A percentile compares a stretch with the other conserved stretches of the same genome.
Evolutionary conservation across 208 protist species (phyloP).

Genomic region (Trichomonas vaginalis): DNA sequence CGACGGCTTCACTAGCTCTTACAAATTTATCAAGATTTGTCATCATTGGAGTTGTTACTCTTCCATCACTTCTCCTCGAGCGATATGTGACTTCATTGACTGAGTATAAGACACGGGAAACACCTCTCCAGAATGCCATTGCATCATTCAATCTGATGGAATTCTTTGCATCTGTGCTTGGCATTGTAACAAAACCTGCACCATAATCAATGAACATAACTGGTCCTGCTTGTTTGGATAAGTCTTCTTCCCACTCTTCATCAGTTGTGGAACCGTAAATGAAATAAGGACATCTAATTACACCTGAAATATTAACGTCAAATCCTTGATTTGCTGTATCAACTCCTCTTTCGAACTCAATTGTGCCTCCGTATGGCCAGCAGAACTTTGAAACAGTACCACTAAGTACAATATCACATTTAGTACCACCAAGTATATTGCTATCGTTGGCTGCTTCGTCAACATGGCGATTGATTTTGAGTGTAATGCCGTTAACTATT

Average conservation of each 20-base stretch:
- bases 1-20: not conserved
- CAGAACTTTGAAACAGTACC: not conserved
- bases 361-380: not conserved
- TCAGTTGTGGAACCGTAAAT: not conserved
- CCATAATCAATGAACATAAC: not conserved
- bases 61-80: not conserved
- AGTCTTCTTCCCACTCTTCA: not conserved
- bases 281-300: not conserved
- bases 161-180: not conserved
- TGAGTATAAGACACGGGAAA: too few species aligned
- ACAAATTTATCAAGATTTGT: not conserved
- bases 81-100: not conserved
- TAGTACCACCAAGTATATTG: not conserved
- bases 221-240: not conserved
- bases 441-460: not conserved
- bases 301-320: too few species aligned
- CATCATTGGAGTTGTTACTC: not conserved
- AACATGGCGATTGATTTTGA: not conserved
- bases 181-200: not conserved
- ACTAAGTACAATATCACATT: not conserved
- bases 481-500: not conserved
- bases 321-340: too few species aligned
- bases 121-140: not conserved
- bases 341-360: not conserved
- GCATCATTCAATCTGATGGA: not conserved